Evolutionary conservation across 2,329 filamentous ascomycete genomes (phyloP).

Genomic region (Aspergillus sp.): DNA sequence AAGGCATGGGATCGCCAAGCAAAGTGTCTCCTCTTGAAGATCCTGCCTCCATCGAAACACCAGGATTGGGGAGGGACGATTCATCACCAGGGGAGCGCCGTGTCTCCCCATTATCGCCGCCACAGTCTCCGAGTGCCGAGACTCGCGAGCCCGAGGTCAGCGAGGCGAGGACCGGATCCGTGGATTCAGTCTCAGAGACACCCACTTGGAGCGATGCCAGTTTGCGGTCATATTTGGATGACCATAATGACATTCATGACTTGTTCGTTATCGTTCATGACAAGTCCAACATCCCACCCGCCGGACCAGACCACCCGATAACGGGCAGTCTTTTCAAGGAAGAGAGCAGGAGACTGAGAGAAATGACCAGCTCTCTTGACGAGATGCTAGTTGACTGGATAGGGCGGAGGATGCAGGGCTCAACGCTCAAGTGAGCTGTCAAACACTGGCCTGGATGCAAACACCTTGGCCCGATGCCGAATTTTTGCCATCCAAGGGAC

Average conservation of each 20-base stretch:
- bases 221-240: constrained; percentile 82
- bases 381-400: constrained; percentile 77
- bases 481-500: too few species aligned
- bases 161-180: constrained; percentile 41
- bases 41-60: constrained; percentile 39
- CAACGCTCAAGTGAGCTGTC: constrained; percentile 10
- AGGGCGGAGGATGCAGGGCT: constrained; percentile 31
- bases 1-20: constrained; percentile 59
- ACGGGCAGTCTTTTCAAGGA: constrained; percentile 73
- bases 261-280: constrained; percentile 87
- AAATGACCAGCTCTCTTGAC: constrained; percentile 85
- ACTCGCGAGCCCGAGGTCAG: constrained; percentile 19
- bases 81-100: constrained; percentile 60
- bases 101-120: constrained; percentile 51
- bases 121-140: constrained; percentile 40
- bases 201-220: constrained; percentile 78
- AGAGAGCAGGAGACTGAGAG: constrained; percentile 73
- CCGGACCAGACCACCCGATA: constrained; percentile 74
- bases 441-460: too few species aligned
- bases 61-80: constrained; percentile 59
- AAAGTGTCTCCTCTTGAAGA: constrained; percentile 51
- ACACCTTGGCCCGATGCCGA: too few species aligned
- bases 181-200: constrained; percentile 47
- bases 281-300: constrained; percentile 71
- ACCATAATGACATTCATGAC: constrained; percentile 78